phyloP scores from a whole-genome alignment of 2,329 filamentous ascomycete species.

The Penicillium digitatum region DNA sequence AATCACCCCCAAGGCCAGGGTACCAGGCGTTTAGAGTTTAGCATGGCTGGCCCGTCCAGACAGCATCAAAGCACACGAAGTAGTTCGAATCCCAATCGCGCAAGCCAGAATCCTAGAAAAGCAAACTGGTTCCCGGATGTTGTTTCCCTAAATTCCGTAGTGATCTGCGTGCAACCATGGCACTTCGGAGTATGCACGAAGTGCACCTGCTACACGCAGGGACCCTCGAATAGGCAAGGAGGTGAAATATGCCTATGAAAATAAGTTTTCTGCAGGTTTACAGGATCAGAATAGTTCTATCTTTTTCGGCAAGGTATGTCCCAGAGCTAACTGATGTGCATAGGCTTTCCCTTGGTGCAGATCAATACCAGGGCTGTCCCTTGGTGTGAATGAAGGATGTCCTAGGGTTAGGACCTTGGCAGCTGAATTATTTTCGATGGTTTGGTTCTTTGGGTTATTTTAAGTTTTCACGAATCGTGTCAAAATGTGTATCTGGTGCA shows the following conservation, averaged over 20 bases:
- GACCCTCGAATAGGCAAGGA: constrained; percentile 7
- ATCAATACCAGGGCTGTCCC: not conserved
- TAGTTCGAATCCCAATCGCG: constrained; percentile 17
- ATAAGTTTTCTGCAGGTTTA: not conserved
- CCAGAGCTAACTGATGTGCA: not conserved
- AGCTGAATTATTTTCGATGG: not conserved
- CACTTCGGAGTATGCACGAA: constrained; percentile 1
- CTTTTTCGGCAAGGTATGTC: not conserved
- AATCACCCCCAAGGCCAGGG: not conserved
- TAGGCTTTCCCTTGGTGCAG: not conserved
- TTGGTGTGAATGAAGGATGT: not conserved
- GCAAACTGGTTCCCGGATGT: constrained; percentile 2
- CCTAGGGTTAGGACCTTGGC: not conserved
- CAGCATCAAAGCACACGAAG: constrained; percentile 11
- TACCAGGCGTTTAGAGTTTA: constrained; percentile 2
- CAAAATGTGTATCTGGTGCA: not conserved
- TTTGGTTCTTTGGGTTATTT: not conserved
- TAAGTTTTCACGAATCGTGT: constrained; percentile 4
- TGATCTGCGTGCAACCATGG: constrained; percentile 9
- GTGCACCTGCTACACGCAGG: constrained; percentile 5
- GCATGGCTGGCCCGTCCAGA: not conserved
- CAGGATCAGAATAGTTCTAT: not conserved
- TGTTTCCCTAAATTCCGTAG: constrained; percentile 5
- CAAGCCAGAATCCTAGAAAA: constrained; percentile 16
- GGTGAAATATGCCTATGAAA: not conserved